Evolutionary conservation across 345 rosid genomes (phyloP), one percentile per base, ranked within the genome.

Genomic region (Populus alba): DNA sequence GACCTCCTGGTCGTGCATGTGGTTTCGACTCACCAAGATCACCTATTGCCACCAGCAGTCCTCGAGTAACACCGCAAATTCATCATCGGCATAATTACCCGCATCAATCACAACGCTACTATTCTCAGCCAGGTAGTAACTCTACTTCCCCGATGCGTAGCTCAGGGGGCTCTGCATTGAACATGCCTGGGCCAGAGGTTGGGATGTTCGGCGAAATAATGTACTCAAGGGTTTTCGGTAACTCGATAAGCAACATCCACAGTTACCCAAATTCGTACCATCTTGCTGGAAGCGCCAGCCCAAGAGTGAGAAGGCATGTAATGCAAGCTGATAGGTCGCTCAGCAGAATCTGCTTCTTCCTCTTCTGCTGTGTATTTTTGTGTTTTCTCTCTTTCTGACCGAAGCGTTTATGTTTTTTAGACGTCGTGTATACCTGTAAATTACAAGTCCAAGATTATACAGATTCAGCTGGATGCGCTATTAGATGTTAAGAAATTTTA

Each of bases 311-410:
- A 83, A 92, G 99, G 85, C 97, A 82, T 68, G 74, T 92, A 23
- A 75, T 89, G 93, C 90, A 87, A 82, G 91, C 91, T 0, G 92
- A 96, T 49, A 88, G 68, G 85, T 92, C 95, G 0, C 91, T 96
- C 16, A 81, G 88, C 88, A 86, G 98, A 81, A 83, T 94, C 81
- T 86, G 87, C 71, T 87, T 94, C 82, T 96, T 96, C 86, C 88
- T 89, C 35, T 72, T 90, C 35, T 96, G 98, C 72, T 94, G 97
- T 82, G 77, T 84, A 13, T 27, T 86, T 74, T 53, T 92, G 27
- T 94, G 98, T 74, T 91, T 96, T 68, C 83, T 96, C 51, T 74
- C 93, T 69, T 96, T 96, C 80, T 96, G 84, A 89, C 57, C n/a
- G 8, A 3, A 53, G 55, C 45, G 0, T 53, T 70, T 59, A 70